These are phyloP conservation scores for Trichaptum fuscoviolaceum DNA, from an alignment of 768 basidiomycete genomes.

Conservation along the genomic window DNA sequence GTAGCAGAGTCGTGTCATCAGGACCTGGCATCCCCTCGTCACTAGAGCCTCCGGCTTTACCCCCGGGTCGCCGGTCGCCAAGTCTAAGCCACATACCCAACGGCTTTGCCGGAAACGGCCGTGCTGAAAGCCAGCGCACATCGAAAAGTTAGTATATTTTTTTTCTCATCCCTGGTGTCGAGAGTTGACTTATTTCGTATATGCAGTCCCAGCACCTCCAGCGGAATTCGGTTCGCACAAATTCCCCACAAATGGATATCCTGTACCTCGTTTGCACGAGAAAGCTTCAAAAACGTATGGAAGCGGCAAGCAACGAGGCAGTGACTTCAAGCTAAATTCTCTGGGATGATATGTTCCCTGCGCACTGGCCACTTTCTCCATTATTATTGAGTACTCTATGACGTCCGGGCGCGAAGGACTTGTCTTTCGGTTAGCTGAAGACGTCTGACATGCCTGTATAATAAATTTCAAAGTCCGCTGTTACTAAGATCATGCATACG, in stretches of 20 bases:
- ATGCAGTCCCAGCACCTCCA: conserved; percentile 49
- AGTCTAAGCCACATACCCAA: neutral
- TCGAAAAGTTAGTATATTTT: neutral
- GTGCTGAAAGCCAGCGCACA: neutral
- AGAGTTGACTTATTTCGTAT: conserved; percentile 12
- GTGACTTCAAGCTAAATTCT: conserved; percentile 52
- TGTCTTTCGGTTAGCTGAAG: neutral
- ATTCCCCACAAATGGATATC: conserved; percentile 76
- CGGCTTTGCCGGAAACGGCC: neutral
- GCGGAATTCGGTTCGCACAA: conserved; percentile 62
- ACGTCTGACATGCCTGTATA: conserved; percentile 4
- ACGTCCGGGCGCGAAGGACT: neutral
- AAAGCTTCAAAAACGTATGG: conserved; percentile 47
- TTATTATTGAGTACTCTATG: neutral
- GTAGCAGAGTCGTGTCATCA: conserved; percentile 15
- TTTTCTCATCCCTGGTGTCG: neutral
- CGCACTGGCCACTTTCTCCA: neutral
- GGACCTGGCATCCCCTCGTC: conserved; percentile 7
- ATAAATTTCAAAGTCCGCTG: neutral
- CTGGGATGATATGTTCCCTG: conserved; percentile 2
- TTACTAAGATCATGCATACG: neutral
- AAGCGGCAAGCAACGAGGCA: conserved; percentile 64
- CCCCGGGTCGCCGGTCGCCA: neutral
- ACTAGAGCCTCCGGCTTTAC: conserved; percentile 1
- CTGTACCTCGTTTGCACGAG: conserved; percentile 65